phyloP scores from a whole-genome alignment of 108 stramenopile species.

The Cyclotella kingstonii region DNA sequence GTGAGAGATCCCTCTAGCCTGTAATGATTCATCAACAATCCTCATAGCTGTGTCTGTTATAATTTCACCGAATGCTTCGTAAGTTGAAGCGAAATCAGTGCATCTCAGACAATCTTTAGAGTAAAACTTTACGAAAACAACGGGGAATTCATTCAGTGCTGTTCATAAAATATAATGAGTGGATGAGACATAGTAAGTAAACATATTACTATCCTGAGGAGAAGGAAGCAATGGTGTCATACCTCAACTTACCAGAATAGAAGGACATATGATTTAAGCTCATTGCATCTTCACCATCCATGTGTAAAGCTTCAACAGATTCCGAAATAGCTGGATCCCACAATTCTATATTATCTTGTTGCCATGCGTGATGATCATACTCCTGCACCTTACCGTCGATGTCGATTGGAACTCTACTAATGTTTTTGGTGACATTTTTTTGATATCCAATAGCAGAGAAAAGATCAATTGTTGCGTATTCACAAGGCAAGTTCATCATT shows the following conservation, averaged over 20 bases:
- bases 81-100: conserved; percentile 71
- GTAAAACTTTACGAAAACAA: conserved; percentile 55
- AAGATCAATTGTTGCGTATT: conserved; percentile 82
- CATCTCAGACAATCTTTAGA: conserved; percentile 78
- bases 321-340: conserved; percentile 42
- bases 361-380: conserved; percentile 64
- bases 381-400: conserved; percentile 49
- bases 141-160: conserved; percentile 30
- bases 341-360: conserved; percentile 57
- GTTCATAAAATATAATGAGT: not conserved
- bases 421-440: conserved; percentile 69
- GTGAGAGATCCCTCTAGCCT: conserved; percentile 11
- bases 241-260: conserved; percentile 17
- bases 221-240: not conserved
- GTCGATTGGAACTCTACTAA: conserved; percentile 72
- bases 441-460: conserved; percentile 52
- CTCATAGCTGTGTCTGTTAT: conserved; percentile 43
- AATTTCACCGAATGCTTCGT: conserved; percentile 65
- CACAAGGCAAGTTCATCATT: conserved; percentile 85
- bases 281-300: conserved; percentile 53
- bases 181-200: not conserved
- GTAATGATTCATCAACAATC: conserved; percentile 31
- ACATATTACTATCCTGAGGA: not conserved
- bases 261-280: conserved; percentile 35
- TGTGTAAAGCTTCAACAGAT: conserved; percentile 54